These are phyloP conservation scores for Capsicum baccatum DNA, from an alignment of 257 asterid species.

Conservation along the genomic window DNA sequence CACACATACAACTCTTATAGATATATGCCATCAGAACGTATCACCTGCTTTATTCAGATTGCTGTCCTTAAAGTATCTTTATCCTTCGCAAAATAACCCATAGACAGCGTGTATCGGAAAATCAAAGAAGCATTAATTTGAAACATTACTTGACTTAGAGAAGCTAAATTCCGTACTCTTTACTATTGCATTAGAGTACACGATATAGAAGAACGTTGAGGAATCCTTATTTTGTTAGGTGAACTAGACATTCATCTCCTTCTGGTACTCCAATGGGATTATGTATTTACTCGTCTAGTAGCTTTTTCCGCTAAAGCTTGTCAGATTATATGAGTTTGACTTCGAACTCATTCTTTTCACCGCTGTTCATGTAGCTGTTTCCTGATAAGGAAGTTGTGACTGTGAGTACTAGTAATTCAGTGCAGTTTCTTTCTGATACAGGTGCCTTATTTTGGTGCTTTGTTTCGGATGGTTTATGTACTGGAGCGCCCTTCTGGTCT, in stretches of 20 bases:
- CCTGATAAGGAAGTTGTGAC: not conserved
- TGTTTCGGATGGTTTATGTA: slow-evolving; percentile 74
- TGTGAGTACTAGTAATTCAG: slow-evolving; percentile 27
- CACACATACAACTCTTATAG: not conserved
- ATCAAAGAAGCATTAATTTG: not conserved
- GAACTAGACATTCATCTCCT: not conserved
- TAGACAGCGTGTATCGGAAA: not conserved
- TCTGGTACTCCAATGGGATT: not conserved
- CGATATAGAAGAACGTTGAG: not conserved
- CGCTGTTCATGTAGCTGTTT: not conserved
- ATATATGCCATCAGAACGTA: not conserved
- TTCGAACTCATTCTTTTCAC: not conserved
- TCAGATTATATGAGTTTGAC: not conserved
- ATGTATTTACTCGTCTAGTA: not conserved
- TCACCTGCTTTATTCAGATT: not conserved
- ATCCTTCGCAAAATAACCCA: not conserved
- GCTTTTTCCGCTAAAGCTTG: not conserved
- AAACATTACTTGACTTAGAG: not conserved
- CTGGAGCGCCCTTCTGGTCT: slow-evolving; percentile 55
- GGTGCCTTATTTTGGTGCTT: slow-evolving; percentile 89
- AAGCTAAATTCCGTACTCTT: not conserved
- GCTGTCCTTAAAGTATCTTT: not conserved
- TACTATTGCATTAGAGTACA: not conserved
- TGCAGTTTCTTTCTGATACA: slow-evolving; percentile 51
- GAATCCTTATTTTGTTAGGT: not conserved